Evolutionary conservation across 2,329 filamentous ascomycete species (phyloP), one percentile per base, ranked within the genome.

Genomic region (Trichoderma aggressivum): DNA sequence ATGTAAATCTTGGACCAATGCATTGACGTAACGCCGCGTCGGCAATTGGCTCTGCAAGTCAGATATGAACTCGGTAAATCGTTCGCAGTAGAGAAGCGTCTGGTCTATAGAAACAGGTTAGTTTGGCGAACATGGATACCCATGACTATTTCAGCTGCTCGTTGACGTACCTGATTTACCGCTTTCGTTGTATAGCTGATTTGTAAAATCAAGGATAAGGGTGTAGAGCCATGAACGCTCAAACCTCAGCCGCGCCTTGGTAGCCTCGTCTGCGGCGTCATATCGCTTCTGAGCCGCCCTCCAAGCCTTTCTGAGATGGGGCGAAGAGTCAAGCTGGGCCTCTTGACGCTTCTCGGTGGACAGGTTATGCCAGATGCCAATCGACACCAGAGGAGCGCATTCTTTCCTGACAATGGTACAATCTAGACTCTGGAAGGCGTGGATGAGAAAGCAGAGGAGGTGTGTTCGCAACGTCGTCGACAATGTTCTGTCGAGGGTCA

Each of bases 151-250:
- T 14, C 14, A 43, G 0, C 10, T 26, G 16, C 18, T 7, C n/a
- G 3, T 21, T 21, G n/a, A 55, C 81, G 73, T 77, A 86, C 85
- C 84, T 78, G 81, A 74, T 72, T 85, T 86, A 62, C 80, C 80
- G 61, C 82, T 83, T 21, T 84, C 82, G 28, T 85, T 83, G 78
- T 97, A 93, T 11, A 98, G 82, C 68, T 91, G 85, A 72, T 90
- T 87, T 34, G 97, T 79, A 76, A 98, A 98, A 77, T 97, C 92
- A 36, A 98, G 82, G 0, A 96, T 84, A 75, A 98, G 86, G 4
- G 93, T 91, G 78, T 94, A 97, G 12, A 99, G 86, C 97, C 96
- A 99, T 58, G 93, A 92, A 70, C 97, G 89, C 81, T 99, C 96
- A 76, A 99, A 98, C 28, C 92, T 90, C 74, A 98, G 84, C 68